These are phyloP conservation scores for Fusarium verticillioides DNA, from an alignment of 2,329 filamentous ascomycete species.

Conservation along the genomic window DNA sequence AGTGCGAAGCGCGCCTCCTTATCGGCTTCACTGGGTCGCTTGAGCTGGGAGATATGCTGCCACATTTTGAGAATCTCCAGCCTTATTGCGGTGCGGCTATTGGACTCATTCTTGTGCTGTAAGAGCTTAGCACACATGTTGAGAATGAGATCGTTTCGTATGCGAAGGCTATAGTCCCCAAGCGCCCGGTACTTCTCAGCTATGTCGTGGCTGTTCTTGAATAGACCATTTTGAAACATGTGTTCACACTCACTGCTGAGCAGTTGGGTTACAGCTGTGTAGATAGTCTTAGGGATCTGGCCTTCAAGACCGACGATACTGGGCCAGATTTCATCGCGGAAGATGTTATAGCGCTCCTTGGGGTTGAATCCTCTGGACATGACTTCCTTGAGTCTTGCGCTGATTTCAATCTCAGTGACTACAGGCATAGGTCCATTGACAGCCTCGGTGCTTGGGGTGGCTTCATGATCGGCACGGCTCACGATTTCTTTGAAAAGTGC, in stretches of 20 bases:
- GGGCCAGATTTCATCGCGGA: constrained; percentile 48
- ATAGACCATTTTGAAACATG: constrained; percentile 29
- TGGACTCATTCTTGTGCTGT: constrained; percentile 20
- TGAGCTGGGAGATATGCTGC: constrained; percentile 52
- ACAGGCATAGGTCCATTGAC: constrained; percentile 1
- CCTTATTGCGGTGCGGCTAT: constrained; percentile 33
- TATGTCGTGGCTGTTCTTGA: constrained; percentile 39
- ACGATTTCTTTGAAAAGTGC: constrained; percentile 53
- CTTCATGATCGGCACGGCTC: constrained; percentile 17
- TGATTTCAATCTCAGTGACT: constrained; percentile 47
- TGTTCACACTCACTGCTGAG: constrained; percentile 34
- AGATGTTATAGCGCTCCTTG: constrained; percentile 38
- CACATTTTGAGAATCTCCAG: constrained; percentile 50
- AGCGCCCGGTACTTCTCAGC: constrained; percentile 42
- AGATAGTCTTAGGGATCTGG: constrained; percentile 46
- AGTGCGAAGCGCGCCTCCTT: constrained; percentile 45
- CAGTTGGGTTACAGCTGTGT: constrained; percentile 34
- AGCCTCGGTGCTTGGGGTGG: not conserved
- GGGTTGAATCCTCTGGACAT: constrained; percentile 16
- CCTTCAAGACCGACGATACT: constrained; percentile 43
- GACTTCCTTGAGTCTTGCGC: constrained; percentile 46
- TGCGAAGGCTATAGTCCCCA: constrained; percentile 43
- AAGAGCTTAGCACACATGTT: constrained; percentile 46
- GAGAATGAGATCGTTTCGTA: constrained; percentile 48
- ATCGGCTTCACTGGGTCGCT: constrained; percentile 42